These are phyloP conservation scores for Cryphonectria naterciae DNA, from an alignment of 2,329 filamentous ascomycete species.

Conservation along the genomic window DNA sequence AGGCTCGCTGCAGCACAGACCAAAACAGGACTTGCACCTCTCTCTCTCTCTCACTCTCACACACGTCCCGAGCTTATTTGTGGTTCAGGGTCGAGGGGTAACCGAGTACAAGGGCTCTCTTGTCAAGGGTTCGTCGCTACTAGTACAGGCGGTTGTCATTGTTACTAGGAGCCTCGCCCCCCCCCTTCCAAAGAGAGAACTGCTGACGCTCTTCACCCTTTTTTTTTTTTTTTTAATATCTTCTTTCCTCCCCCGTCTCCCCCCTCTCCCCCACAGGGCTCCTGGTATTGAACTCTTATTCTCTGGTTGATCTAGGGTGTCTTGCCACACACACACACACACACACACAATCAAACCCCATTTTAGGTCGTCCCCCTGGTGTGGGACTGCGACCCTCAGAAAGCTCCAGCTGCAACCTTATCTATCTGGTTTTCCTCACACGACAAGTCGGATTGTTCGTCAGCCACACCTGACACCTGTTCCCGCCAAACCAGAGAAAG, in stretches of 20 bases:
- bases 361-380: slow-evolving; percentile 24
- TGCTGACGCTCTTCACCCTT: slow-evolving; percentile 8
- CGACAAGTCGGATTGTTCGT: slow-evolving; percentile 24
- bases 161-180: slow-evolving; percentile 1
- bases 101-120: neutral
- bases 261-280: neutral
- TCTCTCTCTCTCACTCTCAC: neutral
- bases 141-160: neutral
- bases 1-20: neutral
- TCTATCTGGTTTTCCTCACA: slow-evolving; percentile 21
- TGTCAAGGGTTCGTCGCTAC: slow-evolving; percentile 4
- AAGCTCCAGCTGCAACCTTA: slow-evolving; percentile 29
- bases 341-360: slow-evolving; percentile 1
- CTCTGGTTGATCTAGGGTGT: slow-evolving; percentile 27
- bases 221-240: neutral
- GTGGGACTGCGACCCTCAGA: slow-evolving; percentile 27
- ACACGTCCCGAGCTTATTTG: neutral
- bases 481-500: neutral
- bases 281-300: slow-evolving; percentile 11
- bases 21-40: neutral
- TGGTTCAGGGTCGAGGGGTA: neutral
- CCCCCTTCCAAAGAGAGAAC: neutral
- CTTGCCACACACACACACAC: slow-evolving; percentile 11
- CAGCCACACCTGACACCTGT: slow-evolving; percentile 12
- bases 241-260: neutral